Conservation (phyloP, 2,329 filamentous ascomycete genomes). For the Mollisia scopiformis region DNA sequence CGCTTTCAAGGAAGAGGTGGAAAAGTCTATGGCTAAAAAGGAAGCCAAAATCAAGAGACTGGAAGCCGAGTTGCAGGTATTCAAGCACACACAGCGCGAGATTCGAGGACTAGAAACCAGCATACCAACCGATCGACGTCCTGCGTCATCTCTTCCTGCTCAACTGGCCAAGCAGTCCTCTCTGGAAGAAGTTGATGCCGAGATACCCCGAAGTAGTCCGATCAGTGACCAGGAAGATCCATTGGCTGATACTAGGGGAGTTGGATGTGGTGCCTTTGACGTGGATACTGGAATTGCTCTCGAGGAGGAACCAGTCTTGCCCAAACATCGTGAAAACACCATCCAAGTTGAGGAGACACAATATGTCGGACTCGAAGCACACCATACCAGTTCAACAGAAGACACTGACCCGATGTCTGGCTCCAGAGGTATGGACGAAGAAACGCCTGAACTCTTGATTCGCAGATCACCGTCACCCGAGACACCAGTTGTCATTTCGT, state of each 20-base stretch:
- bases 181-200: neutral
- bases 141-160: neutral
- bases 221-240: neutral
- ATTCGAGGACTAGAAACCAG: neutral
- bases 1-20: slow-evolving; percentile 7
- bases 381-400: slow-evolving; percentile 33
- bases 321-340: slow-evolving; percentile 3
- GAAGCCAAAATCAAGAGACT: slow-evolving; percentile 22
- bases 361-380: slow-evolving; percentile 16
- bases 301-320: slow-evolving; percentile 1
- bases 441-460: neutral
- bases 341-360: slow-evolving; percentile 18
- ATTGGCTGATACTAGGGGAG: neutral
- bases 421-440: neutral
- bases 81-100: too few relatives aligned
- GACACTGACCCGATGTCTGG: slow-evolving; percentile 18
- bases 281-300: too few relatives aligned
- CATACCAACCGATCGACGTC: neutral
- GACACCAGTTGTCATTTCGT: slow-evolving; percentile 30
- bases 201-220: neutral
- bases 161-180: neutral
- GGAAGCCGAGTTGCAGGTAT: too few relatives aligned
- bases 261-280: neutral
- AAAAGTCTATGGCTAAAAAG: slow-evolving; percentile 16
- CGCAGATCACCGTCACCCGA: slow-evolving; percentile 17